These are phyloP conservation scores for Tarenaya hassleriana DNA, from an alignment of 345 rosid genomes.

Conservation along the genomic window DNA sequence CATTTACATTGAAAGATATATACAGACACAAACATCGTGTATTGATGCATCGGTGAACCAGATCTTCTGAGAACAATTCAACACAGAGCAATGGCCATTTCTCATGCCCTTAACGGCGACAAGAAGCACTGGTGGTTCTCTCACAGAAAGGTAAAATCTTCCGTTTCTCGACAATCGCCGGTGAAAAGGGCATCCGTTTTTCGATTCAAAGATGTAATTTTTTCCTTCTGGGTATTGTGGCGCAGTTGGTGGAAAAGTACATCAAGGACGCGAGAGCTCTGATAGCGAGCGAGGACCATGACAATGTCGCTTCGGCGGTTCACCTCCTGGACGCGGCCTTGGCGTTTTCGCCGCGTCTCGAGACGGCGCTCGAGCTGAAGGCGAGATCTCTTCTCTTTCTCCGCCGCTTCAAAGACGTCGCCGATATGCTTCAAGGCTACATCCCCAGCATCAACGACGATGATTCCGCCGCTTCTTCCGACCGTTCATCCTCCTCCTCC, in stretches of 20 bases:
- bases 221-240: not conserved
- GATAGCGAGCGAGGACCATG: slow-evolving; percentile 55
- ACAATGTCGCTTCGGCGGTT: slow-evolving; percentile 58
- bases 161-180: not conserved
- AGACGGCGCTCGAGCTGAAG: slow-evolving; percentile 30
- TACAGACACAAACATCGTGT: not conserved
- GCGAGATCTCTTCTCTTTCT: slow-evolving; percentile 31
- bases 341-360: slow-evolving; percentile 57
- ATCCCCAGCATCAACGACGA: slow-evolving; percentile 74
- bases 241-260: slow-evolving; percentile 71
- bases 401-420: slow-evolving; percentile 27
- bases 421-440: slow-evolving; percentile 60
- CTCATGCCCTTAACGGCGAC: slow-evolving; percentile 32
- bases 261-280: slow-evolving; percentile 63
- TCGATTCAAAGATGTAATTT: not conserved
- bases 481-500: slow-evolving; percentile 20
- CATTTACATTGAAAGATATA: not conserved
- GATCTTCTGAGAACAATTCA: not conserved
- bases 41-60: not conserved
- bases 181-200: not conserved
- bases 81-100: slow-evolving; percentile 27
- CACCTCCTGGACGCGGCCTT: slow-evolving; percentile 74
- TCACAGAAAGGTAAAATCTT: slow-evolving; percentile 55
- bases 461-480: slow-evolving; percentile 43
- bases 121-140: slow-evolving; percentile 93